phyloP scores from a whole-genome alignment of 768 basidiomycete species.

The Rhizopogon sp. region DNA sequence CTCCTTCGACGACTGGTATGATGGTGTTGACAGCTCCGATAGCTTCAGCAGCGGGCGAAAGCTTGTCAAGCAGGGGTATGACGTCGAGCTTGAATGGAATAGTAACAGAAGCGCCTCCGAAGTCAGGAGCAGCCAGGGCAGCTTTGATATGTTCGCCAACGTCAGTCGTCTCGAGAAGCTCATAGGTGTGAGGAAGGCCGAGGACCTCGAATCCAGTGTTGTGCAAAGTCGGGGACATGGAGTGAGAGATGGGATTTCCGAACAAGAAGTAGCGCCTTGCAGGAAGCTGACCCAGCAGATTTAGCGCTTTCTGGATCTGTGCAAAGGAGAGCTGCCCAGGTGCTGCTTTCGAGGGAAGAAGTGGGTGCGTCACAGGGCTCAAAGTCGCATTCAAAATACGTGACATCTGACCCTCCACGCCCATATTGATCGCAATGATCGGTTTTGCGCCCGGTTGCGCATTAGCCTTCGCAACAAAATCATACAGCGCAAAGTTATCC shows the following conservation, averaged over 20 bases:
- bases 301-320: conserved; percentile 78
- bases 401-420: conserved; percentile 82
- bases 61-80: conserved; percentile 72
- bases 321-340: conserved; percentile 90
- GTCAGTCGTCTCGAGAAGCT: conserved; percentile 64
- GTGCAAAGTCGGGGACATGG: conserved; percentile 90
- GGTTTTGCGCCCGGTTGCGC: conserved; percentile 58
- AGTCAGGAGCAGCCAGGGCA: conserved; percentile 59
- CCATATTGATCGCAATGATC: conserved; percentile 94
- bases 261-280: conserved; percentile 77
- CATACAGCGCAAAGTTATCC: conserved; percentile 77
- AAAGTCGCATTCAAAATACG: conserved; percentile 82
- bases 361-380: conserved; percentile 86
- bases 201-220: conserved; percentile 81
- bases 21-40: conserved; percentile 98
- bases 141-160: conserved; percentile 64
- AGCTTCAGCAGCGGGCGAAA: conserved; percentile 75
- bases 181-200: conserved; percentile 82
- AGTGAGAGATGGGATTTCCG: conserved; percentile 83
- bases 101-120: conserved; percentile 95
- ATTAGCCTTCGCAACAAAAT: conserved; percentile 55
- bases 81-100: conserved; percentile 94
- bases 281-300: conserved; percentile 77
- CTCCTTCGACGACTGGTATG: conserved; percentile 41
- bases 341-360: conserved; percentile 81